These are phyloP conservation scores for Penicillium atrosanguineum DNA, from an alignment of 495 filamentous ascomycete genomes.

Conservation along the genomic window DNA sequence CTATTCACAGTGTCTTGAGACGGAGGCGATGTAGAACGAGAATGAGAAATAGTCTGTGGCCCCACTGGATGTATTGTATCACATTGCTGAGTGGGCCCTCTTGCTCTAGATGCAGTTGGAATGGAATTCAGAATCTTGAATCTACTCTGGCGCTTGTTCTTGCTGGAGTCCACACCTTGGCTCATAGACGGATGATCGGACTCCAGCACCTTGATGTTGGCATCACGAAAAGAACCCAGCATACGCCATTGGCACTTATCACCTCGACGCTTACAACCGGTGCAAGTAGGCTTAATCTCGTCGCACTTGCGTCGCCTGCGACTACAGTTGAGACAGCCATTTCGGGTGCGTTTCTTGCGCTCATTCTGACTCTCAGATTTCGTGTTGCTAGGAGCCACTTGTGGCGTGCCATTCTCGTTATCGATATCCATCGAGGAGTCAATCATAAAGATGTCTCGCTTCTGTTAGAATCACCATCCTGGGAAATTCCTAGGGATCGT, in stretches of 20 bases:
- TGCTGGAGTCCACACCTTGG: conserved; percentile 18
- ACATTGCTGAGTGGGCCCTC: neutral
- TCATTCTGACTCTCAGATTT: neutral
- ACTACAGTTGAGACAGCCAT: conserved; percentile 35
- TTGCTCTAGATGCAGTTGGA: neutral
- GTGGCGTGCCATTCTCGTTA: neutral
- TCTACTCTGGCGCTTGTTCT: conserved; percentile 23
- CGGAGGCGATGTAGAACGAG: conserved; percentile 1
- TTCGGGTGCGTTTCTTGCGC: conserved; percentile 32
- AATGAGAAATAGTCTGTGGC: too few species aligned
- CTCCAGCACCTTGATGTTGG: conserved; percentile 32
- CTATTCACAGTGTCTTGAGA: neutral
- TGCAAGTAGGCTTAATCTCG: conserved; percentile 30
- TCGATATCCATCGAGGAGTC: neutral
- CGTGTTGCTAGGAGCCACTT: too few species aligned
- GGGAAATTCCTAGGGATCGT: conserved; percentile 5
- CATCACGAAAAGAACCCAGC: conserved; percentile 34
- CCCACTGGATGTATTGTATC: neutral
- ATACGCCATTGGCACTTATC: conserved; percentile 34
- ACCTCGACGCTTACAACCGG: conserved; percentile 29
- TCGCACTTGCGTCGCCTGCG: conserved; percentile 34
- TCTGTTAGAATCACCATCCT: neutral
- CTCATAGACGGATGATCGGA: conserved; percentile 33
- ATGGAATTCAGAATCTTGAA: conserved; percentile 30
- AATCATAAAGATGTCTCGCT: neutral